A percentile compares a stretch with the other conserved stretches of the same genome.
phyloP scores from a whole-genome alignment of 2,329 filamentous ascomycete genomes.

The Xylariales sp. region DNA sequence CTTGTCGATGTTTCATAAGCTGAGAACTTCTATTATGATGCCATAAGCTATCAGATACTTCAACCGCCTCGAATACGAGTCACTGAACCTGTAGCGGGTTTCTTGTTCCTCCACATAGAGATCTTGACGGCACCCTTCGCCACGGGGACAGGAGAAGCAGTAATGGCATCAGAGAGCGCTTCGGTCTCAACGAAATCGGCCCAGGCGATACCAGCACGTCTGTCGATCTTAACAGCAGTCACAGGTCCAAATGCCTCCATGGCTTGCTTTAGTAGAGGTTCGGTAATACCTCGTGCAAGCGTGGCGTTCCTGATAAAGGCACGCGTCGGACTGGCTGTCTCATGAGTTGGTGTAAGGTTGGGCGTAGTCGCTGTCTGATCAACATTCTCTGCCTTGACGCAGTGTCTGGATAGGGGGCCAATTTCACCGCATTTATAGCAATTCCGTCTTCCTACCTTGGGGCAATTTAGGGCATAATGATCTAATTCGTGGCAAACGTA shows the following conservation, averaged over 20 bases:
- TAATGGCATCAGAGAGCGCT: not conserved
- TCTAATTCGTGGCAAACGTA: slow-evolving; percentile 1
- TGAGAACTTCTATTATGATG: too few species aligned
- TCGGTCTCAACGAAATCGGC: not conserved
- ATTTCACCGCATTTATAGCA: slow-evolving; percentile 6
- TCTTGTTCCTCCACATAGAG: not conserved
- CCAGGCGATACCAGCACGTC: slow-evolving; percentile 7
- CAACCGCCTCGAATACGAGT: too few species aligned
- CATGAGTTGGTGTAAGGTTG: not conserved
- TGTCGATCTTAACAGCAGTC: slow-evolving; percentile 1
- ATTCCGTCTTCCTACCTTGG: not conserved
- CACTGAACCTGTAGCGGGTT: too few species aligned
- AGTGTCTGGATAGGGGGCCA: slow-evolving; percentile 2
- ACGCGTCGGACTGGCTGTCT: not conserved
- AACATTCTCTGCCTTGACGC: not conserved
- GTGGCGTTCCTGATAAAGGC: slow-evolving; percentile 3
- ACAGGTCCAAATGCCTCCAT: slow-evolving; percentile 5
- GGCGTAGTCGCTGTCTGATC: not conserved
- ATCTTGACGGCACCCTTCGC: slow-evolving; percentile 3
- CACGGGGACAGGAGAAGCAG: slow-evolving; percentile 3
- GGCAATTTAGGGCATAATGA: slow-evolving; percentile 3
- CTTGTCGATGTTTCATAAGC: too few species aligned
- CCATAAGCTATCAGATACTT: too few species aligned
- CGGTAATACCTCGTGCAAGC: slow-evolving; percentile 5
- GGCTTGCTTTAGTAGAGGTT: slow-evolving; percentile 2